A percentile compares a stretch with the other conserved stretches of the same genome.
These are phyloP conservation scores for Mucor racemosus DNA, from an alignment of 371 early-diverging fungal genomes.

Conservation along the genomic window DNA sequence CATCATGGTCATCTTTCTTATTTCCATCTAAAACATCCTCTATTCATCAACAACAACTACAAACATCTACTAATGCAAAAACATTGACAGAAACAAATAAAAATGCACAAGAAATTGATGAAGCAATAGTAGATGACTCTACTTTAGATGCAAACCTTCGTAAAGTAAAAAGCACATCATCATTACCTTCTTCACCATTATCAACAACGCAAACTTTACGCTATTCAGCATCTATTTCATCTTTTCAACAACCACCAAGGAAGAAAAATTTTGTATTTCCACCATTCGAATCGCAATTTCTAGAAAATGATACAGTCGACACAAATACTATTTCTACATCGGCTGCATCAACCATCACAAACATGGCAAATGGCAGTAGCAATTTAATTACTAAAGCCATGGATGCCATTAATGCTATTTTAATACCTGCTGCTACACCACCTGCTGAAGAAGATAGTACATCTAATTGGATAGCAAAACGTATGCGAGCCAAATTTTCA, in stretches of 20 bases:
- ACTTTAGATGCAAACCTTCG: slow-evolving; percentile 3
- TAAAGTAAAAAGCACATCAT: slow-evolving; percentile 13
- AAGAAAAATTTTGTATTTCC: slow-evolving; percentile 40
- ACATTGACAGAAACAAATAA: neutral
- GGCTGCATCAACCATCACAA: slow-evolving; percentile 7
- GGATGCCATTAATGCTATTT: slow-evolving; percentile 20
- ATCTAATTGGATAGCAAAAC: slow-evolving; percentile 26
- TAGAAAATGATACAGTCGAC: neutral
- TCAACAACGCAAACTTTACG: slow-evolving; percentile 3
- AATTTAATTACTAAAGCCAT: slow-evolving; percentile 16
- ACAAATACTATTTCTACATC: neutral
- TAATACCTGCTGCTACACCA: slow-evolving; percentile 16
- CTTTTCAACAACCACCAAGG: slow-evolving; percentile 2
- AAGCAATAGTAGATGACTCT: neutral
- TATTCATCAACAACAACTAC: neutral
- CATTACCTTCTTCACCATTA: slow-evolving; percentile 7
- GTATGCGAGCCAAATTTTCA: slow-evolving; percentile 30
- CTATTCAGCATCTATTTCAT: slow-evolving; percentile 14
- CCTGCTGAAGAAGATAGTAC: slow-evolving; percentile 12
- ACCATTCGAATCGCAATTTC: slow-evolving; percentile 34
- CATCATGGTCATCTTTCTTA: slow-evolving; percentile 17
- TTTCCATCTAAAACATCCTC: slow-evolving; percentile 3
- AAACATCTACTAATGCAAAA: neutral
- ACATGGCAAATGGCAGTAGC: slow-evolving; percentile 8
- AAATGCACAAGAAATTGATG: neutral